Evolutionary conservation across 2,329 filamentous ascomycete species (phyloP).

Genomic region (Fusarium sp.): DNA sequence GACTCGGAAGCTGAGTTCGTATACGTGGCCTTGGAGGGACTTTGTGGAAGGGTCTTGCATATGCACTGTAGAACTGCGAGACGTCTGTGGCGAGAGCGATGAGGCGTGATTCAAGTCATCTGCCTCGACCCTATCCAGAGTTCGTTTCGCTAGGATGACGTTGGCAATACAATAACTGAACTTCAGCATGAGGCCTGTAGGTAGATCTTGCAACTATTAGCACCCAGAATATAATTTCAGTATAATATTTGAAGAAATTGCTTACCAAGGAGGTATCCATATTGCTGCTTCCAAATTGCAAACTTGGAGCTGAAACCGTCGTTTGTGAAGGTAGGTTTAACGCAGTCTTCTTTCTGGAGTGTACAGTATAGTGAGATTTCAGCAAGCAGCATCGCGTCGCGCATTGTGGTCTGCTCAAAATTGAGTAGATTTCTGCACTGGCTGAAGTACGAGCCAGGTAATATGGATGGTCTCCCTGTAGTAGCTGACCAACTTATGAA

Average conservation of each 20-base stretch:
- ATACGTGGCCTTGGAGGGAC: constrained; percentile 9
- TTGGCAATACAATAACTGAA: constrained; percentile 26
- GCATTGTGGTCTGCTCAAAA: constrained; percentile 56
- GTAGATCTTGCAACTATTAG: constrained; percentile 9
- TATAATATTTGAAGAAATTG: no score
- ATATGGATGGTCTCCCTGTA: constrained; percentile 54
- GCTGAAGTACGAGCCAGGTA: constrained; percentile 53
- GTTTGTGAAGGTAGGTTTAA: constrained; percentile 43
- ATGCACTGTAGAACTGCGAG: background rate
- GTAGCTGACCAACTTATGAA: constrained; percentile 54
- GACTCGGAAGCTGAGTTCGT: constrained; percentile 22
- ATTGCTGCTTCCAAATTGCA: constrained; percentile 32
- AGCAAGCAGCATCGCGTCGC: constrained; percentile 55
- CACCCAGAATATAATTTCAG: background rate
- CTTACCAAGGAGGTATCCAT: constrained; percentile 31
- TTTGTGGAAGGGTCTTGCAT: constrained; percentile 12
- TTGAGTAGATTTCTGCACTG: constrained; percentile 55
- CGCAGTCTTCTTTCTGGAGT: constrained; percentile 50
- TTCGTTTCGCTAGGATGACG: constrained; percentile 23
- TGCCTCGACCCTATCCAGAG: constrained; percentile 16
- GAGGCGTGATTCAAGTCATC: background rate
- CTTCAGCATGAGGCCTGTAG: constrained; percentile 13
- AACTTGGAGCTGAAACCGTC: constrained; percentile 23
- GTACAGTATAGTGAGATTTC: constrained; percentile 54
- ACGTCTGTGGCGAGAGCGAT: constrained; percentile 5